A percentile compares a stretch with the other conserved stretches of the same genome.
phyloP scores from a whole-genome alignment of 139 green algal species.

The Penium margaritaceum region DNA sequence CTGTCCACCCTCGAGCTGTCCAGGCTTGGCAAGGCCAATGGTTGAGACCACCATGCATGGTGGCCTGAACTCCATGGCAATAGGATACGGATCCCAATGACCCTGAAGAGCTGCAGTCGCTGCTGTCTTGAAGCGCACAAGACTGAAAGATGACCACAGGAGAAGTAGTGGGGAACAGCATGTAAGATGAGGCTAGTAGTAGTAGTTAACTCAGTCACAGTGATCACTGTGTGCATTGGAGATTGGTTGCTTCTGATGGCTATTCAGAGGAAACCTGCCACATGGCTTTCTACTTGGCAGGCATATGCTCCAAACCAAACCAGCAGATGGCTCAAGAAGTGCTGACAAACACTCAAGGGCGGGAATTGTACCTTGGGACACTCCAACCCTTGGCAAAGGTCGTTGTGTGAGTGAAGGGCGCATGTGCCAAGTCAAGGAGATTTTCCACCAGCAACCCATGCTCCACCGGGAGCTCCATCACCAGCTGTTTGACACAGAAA shows the following conservation, averaged over 20 bases:
- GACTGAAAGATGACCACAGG: constrained; percentile 4
- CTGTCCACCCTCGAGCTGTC: constrained; percentile 65
- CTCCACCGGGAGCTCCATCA: constrained; percentile 91
- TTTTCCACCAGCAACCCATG: constrained; percentile 97
- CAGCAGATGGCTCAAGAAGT: too few species aligned
- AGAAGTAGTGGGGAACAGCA: background rate
- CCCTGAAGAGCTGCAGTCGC: constrained; percentile 52
- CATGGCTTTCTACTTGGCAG: background rate
- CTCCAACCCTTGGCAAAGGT: constrained; percentile 96
- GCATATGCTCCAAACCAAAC: too few species aligned
- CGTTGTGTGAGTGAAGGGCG: constrained; percentile 92
- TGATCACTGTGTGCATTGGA: too few species aligned
- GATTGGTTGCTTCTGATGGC: too few species aligned
- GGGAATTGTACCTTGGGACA: constrained; percentile 67
- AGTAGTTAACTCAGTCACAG: too few species aligned
- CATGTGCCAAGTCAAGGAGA: constrained; percentile 93
- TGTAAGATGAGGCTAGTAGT: too few species aligned
- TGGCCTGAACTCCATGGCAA: constrained; percentile 92
- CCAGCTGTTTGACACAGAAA: constrained; percentile 49
- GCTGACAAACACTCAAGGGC: background rate
- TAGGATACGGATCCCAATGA: constrained; percentile 95
- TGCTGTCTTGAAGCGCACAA: constrained; percentile 69
- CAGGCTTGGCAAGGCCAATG: constrained; percentile 84
- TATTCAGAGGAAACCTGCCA: too few species aligned
- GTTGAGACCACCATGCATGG: constrained; percentile 79